These are phyloP conservation scores for Phytophthora foliorum DNA, from an alignment of 352 stramenopile species.

Conservation along the genomic window DNA sequence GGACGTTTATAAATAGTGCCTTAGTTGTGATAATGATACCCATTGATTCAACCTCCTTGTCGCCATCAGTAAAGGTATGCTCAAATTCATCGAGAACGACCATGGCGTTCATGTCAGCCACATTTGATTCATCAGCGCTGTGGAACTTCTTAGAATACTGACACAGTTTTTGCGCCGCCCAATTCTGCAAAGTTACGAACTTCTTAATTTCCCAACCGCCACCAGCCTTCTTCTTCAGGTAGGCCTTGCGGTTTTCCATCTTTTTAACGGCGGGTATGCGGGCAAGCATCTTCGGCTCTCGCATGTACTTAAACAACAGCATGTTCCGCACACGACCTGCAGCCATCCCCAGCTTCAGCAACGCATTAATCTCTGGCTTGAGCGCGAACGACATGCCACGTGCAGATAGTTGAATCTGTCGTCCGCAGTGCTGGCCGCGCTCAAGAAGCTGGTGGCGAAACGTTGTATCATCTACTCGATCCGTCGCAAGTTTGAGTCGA, in stretches of 20 bases:
- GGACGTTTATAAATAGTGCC: neutral
- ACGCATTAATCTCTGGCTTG: no score
- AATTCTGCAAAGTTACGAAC: no score
- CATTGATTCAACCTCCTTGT: neutral
- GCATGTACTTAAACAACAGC: no score
- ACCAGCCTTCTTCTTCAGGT: neutral
- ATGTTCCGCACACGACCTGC: no score
- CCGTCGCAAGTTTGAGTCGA: no score
- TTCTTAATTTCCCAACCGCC: no score
- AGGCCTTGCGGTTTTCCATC: neutral
- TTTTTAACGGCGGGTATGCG: neutral
- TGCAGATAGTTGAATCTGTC: neutral
- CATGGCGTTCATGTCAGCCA: neutral
- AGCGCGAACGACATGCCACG: no score
- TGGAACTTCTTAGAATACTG: no score
- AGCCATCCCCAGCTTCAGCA: no score
- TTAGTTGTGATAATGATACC: neutral
- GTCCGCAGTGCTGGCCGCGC: neutral
- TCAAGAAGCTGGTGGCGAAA: neutral
- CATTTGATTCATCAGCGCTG: no score
- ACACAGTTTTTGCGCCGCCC: no score
- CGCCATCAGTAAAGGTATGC: neutral
- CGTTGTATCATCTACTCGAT: neutral
- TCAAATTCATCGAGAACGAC: neutral
- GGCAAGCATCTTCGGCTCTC: no score